Conservation (phyloP, 441 rosid species). For the Euphorbia schlechtendalii region DNA sequence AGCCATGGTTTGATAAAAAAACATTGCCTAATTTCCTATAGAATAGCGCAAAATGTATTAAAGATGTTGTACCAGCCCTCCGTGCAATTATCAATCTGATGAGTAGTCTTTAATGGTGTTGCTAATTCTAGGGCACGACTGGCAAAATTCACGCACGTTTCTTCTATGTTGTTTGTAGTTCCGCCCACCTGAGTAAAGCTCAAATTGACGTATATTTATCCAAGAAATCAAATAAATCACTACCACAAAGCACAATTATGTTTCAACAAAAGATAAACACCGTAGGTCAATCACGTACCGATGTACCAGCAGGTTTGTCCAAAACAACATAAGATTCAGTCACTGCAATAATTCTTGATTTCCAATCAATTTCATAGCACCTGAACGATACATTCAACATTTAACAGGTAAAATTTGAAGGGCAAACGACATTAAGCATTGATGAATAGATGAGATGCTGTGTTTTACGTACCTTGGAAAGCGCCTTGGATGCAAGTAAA, state of each 20-base stretch:
- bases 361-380: conserved; percentile 89
- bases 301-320: conserved; percentile 89
- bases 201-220: not conserved
- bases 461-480: conserved; percentile 66
- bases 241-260: not conserved
- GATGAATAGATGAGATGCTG: not conserved
- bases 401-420: not conserved
- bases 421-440: not conserved
- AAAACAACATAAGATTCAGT: conserved; percentile 66
- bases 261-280: not conserved
- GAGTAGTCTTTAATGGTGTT: conserved; percentile 65
- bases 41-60: not conserved
- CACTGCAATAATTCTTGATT: conserved; percentile 63
- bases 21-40: too few species aligned
- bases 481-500: conserved; percentile 84
- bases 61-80: conserved; percentile 68
- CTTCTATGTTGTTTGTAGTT: conserved; percentile 81
- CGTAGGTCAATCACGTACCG: conserved; percentile 41
- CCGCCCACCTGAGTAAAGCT: conserved; percentile 65
- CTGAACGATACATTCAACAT: conserved; percentile 27
- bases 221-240: not conserved
- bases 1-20: too few species aligned
- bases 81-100: conserved; percentile 92
- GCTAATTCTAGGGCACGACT: conserved; percentile 62
- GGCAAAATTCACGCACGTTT: conserved; percentile 80